A percentile compares a stretch with the other conserved stretches of the same genome.
These are phyloP conservation scores for Cladorrhinum samala DNA, from an alignment of 495 filamentous ascomycete genomes.

Conservation along the genomic window DNA sequence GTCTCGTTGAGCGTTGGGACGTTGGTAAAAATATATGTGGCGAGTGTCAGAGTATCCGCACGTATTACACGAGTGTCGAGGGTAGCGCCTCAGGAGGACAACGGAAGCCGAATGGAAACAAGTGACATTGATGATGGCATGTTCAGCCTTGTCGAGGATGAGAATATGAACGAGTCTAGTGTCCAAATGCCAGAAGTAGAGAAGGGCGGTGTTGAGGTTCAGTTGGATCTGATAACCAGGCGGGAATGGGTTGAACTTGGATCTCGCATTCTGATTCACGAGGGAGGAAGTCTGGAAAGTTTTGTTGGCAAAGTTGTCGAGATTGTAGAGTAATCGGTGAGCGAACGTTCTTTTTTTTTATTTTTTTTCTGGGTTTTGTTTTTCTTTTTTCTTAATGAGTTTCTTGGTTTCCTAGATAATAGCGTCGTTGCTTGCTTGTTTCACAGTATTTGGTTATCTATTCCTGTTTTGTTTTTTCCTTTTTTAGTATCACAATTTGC, in stretches of 20 bases:
- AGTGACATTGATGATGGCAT: conserved; percentile 50
- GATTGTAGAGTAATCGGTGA: conserved; percentile 38
- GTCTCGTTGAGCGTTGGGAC: conserved; percentile 38
- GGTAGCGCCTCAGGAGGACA: conserved; percentile 12
- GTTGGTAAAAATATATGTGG: conserved; percentile 75
- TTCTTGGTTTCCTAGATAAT: too few relatives aligned
- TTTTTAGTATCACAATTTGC: conserved; percentile 7
- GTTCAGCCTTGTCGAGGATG: conserved; percentile 57
- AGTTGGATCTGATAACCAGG: conserved; percentile 66
- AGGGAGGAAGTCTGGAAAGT: conserved; percentile 54
- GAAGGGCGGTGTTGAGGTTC: conserved; percentile 53
- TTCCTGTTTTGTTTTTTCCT: neutral
- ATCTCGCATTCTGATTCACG: conserved; percentile 65
- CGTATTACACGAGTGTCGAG: conserved; percentile 48
- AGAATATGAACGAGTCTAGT: conserved; percentile 32
- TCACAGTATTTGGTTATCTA: neutral
- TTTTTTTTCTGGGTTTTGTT: neutral
- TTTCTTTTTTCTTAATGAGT: neutral
- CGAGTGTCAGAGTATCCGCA: conserved; percentile 76
- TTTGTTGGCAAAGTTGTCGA: conserved; percentile 59
- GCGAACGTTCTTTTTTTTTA: neutral
- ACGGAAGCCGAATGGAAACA: conserved; percentile 16
- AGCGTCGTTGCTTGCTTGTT: too few relatives aligned
- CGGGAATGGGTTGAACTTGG: conserved; percentile 84
- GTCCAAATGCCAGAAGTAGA: conserved; percentile 30